These are phyloP conservation scores for Blastobotrys mokoenaii DNA, from an alignment of 805 yeast species.

Conservation along the genomic window DNA sequence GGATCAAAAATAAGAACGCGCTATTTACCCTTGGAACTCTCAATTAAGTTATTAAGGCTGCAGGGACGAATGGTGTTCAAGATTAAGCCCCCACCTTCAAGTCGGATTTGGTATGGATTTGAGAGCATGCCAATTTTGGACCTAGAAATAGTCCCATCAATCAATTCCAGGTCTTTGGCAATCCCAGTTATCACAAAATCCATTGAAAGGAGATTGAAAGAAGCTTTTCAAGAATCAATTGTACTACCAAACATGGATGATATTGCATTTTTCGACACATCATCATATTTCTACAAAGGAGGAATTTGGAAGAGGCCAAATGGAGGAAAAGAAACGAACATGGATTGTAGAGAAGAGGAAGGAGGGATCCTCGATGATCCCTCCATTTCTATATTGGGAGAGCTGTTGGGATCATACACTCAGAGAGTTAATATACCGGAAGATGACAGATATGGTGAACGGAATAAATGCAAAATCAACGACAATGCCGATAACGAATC, in stretches of 20 bases:
- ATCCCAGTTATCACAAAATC: slow-evolving; percentile 72
- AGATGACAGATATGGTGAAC: too few relatives aligned
- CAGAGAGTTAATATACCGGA: neutral
- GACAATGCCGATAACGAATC: too few relatives aligned
- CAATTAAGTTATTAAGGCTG: slow-evolving; percentile 56
- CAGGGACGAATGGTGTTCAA: slow-evolving; percentile 65
- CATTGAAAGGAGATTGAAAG: slow-evolving; percentile 69
- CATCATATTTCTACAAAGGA: slow-evolving; percentile 70
- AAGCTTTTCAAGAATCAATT: slow-evolving; percentile 67
- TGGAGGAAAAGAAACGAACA: neutral
- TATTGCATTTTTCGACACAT: slow-evolving; percentile 58
- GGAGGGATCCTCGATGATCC: neutral
- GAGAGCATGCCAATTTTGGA: slow-evolving; percentile 69
- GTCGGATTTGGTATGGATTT: slow-evolving; percentile 85
- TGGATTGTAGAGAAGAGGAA: neutral
- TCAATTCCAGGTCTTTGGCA: slow-evolving; percentile 73
- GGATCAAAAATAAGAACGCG: slow-evolving; percentile 66
- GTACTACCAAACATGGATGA: slow-evolving; percentile 91
- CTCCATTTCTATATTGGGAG: neutral
- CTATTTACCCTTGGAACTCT: slow-evolving; percentile 66
- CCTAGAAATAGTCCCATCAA: slow-evolving; percentile 79
- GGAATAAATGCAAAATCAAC: too few relatives aligned
- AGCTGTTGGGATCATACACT: neutral
- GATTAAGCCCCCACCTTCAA: slow-evolving; percentile 85
- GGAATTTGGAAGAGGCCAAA: slow-evolving; percentile 74